Base-by-base conservation (phyloP, 2,329 filamentous ascomycete genomes). In the Diaporthe sp. region DNA sequence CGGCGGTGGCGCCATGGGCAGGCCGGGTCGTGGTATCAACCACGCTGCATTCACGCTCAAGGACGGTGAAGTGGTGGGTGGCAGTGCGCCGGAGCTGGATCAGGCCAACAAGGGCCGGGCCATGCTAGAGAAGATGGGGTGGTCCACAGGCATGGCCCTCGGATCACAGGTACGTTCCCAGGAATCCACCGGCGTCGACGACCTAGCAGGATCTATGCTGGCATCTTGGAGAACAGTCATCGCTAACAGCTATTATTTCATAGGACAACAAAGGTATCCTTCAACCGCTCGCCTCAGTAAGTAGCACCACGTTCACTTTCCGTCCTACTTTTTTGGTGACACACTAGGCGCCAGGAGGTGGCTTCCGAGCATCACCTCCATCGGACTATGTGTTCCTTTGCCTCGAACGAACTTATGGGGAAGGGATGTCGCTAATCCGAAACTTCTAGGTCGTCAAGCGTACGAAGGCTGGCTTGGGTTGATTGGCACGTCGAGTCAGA, bases 101-200 rank as follows among this genome's bases (percentile, higher is more conserved):
- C 86, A 87, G 6, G 94, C 93, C 70, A 98, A 98, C 81, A 94
- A 91, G 77, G 97, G 97, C 15, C 90, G 95, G 68, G 91, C 92
- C 4, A 94, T 99, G 91, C 85, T 99, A 77, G 95, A 97, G 85
- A 98, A 97, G 84, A 98, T 98, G 97, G 97, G 97, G 4, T 99
- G 97, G 96, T 94, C 90, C 75, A 93, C 89, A 70, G 97, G 97
- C 7, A 97, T 93, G 80, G 94, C 94, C 1, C 88, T 99, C 1
- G 97, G 97, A 53, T 39, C 63, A 39, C 63, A 68, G 63, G 63
- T 68, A 68, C 17, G 63, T 68, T 39, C 25, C 6, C 51, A 17
- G n/a, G 32, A 39, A n/a, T 39, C 32, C 22, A 25, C 22, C 32
- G 9, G 47, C 47, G 25, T 39, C 13, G 22, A 19, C 47, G 9